These are phyloP conservation scores for Thraustochytrium sp. DNA, from an alignment of 352 stramenopile genomes.

Conservation along the genomic window DNA sequence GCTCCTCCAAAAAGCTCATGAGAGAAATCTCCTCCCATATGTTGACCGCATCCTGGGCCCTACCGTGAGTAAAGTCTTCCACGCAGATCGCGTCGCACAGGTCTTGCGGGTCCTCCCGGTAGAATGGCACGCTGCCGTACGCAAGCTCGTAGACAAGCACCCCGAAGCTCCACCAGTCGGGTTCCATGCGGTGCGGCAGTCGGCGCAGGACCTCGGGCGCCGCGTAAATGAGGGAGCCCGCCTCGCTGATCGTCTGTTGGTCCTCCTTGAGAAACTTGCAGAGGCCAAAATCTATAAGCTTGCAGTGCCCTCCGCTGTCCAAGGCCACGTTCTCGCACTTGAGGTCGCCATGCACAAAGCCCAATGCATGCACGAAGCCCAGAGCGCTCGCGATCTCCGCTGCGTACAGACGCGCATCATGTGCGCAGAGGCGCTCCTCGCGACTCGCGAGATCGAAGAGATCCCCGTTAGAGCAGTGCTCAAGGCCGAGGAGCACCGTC, in stretches of 20 bases:
- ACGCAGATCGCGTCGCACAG: constrained; percentile 82
- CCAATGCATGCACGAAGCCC: not conserved
- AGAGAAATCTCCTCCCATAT: not conserved
- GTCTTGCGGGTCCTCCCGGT: constrained; percentile 69
- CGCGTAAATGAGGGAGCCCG: constrained; percentile 10
- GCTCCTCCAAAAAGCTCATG: not conserved
- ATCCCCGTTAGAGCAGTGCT: not conserved
- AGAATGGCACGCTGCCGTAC: constrained; percentile 74
- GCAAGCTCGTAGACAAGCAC: constrained; percentile 81
- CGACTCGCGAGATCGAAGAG: not conserved
- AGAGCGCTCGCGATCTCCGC: not conserved
- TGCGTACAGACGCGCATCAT: not conserved
- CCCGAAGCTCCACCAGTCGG: constrained; percentile 83
- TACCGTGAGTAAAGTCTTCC: constrained; percentile 20
- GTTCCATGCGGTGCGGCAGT: constrained; percentile 64
- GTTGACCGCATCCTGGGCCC: not conserved
- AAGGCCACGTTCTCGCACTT: constrained; percentile 49
- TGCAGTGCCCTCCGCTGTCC: constrained; percentile 45
- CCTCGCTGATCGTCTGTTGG: not conserved
- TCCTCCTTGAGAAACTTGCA: not conserved
- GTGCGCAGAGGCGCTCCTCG: not conserved
- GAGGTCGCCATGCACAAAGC: constrained; percentile 44
- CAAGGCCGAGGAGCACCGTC: not conserved
- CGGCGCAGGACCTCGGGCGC: constrained; percentile 1
- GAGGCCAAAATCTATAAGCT: constrained; percentile 48